Percentiles rank a stretch among this genome's conserved stretches.
Evolutionary conservation across 768 basidiomycete species (phyloP).

Genomic region (Lyophyllum semitale): DNA sequence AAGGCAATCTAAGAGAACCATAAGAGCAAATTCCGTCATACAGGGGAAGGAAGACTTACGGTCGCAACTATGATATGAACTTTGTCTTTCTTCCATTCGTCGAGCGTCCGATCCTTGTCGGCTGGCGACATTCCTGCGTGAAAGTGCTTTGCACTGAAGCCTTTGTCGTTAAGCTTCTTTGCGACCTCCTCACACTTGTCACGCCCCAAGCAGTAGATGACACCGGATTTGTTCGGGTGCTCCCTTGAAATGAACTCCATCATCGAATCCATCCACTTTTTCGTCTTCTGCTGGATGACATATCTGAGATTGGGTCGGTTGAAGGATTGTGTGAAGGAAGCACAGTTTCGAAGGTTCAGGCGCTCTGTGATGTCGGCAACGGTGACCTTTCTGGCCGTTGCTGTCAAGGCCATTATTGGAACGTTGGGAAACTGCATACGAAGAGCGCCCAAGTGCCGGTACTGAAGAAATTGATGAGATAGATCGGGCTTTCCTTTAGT

Average conservation of each 20-base stretch:
- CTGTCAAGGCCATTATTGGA: constrained; percentile 96
- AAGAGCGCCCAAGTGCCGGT: constrained; percentile 64
- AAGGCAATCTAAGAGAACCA: constrained; percentile 73
- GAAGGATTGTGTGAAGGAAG: constrained; percentile 79
- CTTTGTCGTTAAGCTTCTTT: constrained; percentile 56
- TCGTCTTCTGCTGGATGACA: constrained; percentile 47
- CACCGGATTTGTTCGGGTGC: constrained; percentile 65
- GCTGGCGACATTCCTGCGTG: constrained; percentile 75
- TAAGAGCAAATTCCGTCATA: neutral
- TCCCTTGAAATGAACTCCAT: constrained; percentile 63
- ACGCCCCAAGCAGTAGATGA: constrained; percentile 82
- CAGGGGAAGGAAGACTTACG: constrained; percentile 41
- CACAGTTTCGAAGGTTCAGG: constrained; percentile 61
- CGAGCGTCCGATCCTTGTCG: constrained; percentile 64
- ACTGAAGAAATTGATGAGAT: constrained; percentile 43
- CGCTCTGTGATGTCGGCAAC: constrained; percentile 77
- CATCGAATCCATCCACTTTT: constrained; percentile 59
- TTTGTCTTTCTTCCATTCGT: constrained; percentile 72
- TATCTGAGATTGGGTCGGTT: constrained; percentile 94
- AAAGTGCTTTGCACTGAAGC: constrained; percentile 73
- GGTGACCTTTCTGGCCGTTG: constrained; percentile 83
- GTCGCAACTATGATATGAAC: constrained; percentile 92
- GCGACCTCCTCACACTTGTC: constrained; percentile 83
- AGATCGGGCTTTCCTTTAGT: neutral
- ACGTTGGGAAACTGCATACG: constrained; percentile 75